These are phyloP conservation scores for Pleurotus pulmonarius DNA, from an alignment of 768 basidiomycete species.

Conservation along the genomic window DNA sequence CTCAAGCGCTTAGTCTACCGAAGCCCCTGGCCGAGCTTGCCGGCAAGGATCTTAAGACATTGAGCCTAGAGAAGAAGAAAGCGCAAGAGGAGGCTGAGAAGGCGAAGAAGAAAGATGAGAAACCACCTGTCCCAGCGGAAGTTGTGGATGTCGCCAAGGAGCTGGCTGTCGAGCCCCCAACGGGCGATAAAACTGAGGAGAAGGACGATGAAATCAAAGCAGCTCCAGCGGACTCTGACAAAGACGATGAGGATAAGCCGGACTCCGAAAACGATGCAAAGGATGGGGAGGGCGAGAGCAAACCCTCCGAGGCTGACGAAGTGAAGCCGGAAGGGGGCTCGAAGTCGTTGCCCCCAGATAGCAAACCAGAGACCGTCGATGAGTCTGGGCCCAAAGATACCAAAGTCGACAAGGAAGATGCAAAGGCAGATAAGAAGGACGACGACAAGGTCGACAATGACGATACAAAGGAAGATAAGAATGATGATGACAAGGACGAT, in stretches of 20 bases:
- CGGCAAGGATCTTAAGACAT: constrained; percentile 30
- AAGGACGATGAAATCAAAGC: background rate
- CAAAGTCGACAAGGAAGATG: constrained; percentile 1
- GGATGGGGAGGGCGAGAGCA: background rate
- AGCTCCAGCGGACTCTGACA: background rate
- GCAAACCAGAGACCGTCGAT: too few relatives aligned
- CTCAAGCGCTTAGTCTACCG: constrained; percentile 26
- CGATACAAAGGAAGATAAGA: too few relatives aligned
- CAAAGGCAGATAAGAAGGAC: too few relatives aligned
- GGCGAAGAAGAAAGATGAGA: constrained; percentile 7
- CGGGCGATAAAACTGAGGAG: background rate
- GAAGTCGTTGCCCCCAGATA: background rate
- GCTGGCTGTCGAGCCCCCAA: background rate
- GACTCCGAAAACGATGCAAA: background rate
- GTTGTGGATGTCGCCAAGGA: constrained; percentile 1
- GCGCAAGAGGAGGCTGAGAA: constrained; percentile 8
- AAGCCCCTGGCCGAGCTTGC: constrained; percentile 30
- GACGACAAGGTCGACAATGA: constrained; percentile 1
- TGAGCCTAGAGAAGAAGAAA: constrained; percentile 21
- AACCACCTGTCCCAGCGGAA: background rate
- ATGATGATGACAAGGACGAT: background rate
- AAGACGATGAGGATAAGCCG: background rate
- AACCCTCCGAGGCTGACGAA: background rate
- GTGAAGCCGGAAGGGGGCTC: too few relatives aligned
- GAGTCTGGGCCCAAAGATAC: background rate